Percentiles rank a stretch among this genome's conserved stretches.
These are phyloP conservation scores for Lodderomyces elongisporus DNA, from an alignment of 1,139 yeast species.

Conservation along the genomic window DNA sequence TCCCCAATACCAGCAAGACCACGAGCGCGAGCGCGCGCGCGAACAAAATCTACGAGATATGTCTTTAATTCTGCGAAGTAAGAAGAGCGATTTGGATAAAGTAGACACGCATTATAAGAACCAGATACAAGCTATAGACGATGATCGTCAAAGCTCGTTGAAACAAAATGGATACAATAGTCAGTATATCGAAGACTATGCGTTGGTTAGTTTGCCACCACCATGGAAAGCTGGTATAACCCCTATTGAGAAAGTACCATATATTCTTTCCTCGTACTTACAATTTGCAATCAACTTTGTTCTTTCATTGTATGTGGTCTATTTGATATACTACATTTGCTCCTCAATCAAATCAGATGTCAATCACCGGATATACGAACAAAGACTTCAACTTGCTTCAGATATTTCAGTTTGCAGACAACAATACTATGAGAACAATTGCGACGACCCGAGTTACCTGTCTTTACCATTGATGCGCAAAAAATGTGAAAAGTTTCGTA, in stretches of 20 bases:
- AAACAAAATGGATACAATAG: neutral
- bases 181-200: neutral
- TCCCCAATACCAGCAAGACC: constrained; percentile 1
- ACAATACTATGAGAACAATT: constrained; percentile 49
- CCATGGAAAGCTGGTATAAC: constrained; percentile 42
- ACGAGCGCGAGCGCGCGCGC: neutral
- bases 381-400: constrained; percentile 30
- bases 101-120: neutral
- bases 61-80: too few relatives aligned
- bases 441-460: constrained; percentile 42
- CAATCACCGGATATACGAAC: constrained; percentile 38
- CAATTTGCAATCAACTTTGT: constrained; percentile 47
- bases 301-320: constrained; percentile 39
- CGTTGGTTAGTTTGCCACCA: constrained; percentile 28
- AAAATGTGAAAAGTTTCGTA: constrained; percentile 55
- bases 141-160: neutral
- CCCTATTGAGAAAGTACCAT: constrained; percentile 42
- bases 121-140: neutral
- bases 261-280: constrained; percentile 52
- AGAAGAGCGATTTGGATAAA: too few relatives aligned
- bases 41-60: neutral
- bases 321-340: constrained; percentile 39
- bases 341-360: constrained; percentile 51
- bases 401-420: constrained; percentile 47
- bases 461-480: constrained; percentile 57